Evolutionary conservation across 2,329 filamentous ascomycete genomes (phyloP), one percentile per base, ranked within the genome.

Genomic region (Neofusicoccum umdonicola): DNA sequence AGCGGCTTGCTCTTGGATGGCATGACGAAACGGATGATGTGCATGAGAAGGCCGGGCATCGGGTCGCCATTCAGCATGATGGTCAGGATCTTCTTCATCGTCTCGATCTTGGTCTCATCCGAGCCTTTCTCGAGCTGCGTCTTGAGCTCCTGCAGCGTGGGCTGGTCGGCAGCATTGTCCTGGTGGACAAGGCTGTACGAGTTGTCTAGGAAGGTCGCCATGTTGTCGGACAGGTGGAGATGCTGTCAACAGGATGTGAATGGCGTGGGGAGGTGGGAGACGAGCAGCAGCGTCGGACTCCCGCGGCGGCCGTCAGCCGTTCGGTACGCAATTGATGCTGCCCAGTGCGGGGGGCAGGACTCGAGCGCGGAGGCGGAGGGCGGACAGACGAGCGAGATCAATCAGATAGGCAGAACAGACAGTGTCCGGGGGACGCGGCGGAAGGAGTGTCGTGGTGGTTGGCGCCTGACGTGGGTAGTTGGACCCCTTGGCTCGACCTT

Each of bases 1-100:
- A 99, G 84, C 47, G 90, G 84, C 83, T 99, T 99, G 80, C 91
- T 92, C 83, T 96, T 97, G 68, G 93, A 97, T 13, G 95, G 95
- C 95, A 99, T 99, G 72, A 99, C 93, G 78, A 99, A 99, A 78
- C 95, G 92, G 79, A 99, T 99, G 75, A 99, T 99, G 82, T 98
- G 95, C 95, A 99, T 99, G 72, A 99, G 88, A 19, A 99, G 85
- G 71, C 93, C 89, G 31, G 93, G 90, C 90, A 99, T 95, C 45
- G 95, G 89, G 76, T 99, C 94, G 71, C 95, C 95, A 78, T 98
- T 98, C 74, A 99, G 87, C 95, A 99, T 98, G 76, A 97, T 88
- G 68, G 92, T 96, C 76, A 98, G 83, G 77, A 99, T 93, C 82
- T 88, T 90, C 88, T 95, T 96, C 77, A 79, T 78, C 42, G 93